Base-by-base conservation (phyloP, 2,329 filamentous ascomycete genomes). In the Calonectria henricotiae region DNA sequence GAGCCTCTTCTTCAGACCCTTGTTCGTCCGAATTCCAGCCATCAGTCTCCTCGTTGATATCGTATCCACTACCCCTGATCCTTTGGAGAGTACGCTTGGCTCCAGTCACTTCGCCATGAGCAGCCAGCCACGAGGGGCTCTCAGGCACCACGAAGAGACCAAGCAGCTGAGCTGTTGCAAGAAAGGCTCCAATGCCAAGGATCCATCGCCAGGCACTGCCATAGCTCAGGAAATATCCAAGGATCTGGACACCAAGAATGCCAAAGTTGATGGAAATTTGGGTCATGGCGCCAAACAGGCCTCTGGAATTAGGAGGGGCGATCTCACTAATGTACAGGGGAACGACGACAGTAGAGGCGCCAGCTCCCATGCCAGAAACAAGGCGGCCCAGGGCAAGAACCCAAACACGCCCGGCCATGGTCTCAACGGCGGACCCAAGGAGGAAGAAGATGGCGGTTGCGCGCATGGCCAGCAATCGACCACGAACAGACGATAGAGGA, bases 291-390 rank as follows among this genome's bases (percentile, higher is more conserved):
- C 90, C 90, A 79, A 98, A 98, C 72, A 97, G 90, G 5, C 95
- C 95, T 65, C 91, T 90, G 74, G 92, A 89, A 17, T 86, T 84
- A 0, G 90, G 90, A 4, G 96, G 96, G 0, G 95, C 92, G 30
- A 98, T 89, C 82, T 99, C 96, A 54, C 94, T 95, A 75, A 99
- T 94, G 85, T 97, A 99, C 23, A 99, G 89, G 0, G 96, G 96
- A 3, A 97, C 95, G 41, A 98, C 94, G 23, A 99, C 96, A 3
- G 96, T 96, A 1, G 95, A 90, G 2, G 95, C 94, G 25, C 96
- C 96, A 6, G 95, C 95, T 7, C 94, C 95, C 1, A 97, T 80
- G 12, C 96, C 96, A 9, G 93, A 92, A 15, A 98, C 80, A 25
- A 98, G 85, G 25, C 96, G 89, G 5, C 96, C 96, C 17, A 93